Conservation (phyloP, 257 asterid species). For the Gentiana macrophylla region DNA sequence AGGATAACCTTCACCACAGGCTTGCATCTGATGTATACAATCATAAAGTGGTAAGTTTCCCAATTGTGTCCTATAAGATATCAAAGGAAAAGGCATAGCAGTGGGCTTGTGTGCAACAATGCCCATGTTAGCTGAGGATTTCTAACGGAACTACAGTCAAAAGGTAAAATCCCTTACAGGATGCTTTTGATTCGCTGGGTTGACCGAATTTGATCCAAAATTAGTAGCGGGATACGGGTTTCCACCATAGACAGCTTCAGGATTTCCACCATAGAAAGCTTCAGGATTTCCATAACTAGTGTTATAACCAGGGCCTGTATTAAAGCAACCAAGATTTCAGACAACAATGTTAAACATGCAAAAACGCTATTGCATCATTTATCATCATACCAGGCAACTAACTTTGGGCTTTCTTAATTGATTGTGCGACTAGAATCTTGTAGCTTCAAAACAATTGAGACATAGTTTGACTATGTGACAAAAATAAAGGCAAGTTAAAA, state of each 20-base stretch:
- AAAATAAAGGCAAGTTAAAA: too few species aligned
- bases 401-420: background rate
- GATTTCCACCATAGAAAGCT: constrained; percentile 48
- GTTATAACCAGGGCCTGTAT: constrained; percentile 48
- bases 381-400: background rate
- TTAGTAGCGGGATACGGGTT: constrained; percentile 47
- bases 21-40: constrained; percentile 44
- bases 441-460: background rate
- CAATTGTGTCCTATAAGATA: constrained; percentile 4
- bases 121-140: background rate
- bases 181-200: constrained; percentile 49
- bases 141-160: background rate
- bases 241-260: constrained; percentile 49
- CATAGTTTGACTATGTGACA: too few species aligned
- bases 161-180: constrained; percentile 33
- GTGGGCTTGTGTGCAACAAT: background rate
- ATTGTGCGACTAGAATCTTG: background rate
- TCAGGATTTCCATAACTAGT: constrained; percentile 55
- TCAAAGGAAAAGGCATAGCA: background rate
- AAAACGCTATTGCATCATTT: background rate
- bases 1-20: constrained; percentile 69
- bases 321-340: too few species aligned
- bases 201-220: constrained; percentile 56
- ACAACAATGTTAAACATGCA: background rate
- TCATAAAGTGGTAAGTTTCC: constrained; percentile 1